Percentiles rank a stretch among this genome's conserved stretches.
Conservation (phyloP, 1,284 basidiomycete genomes). For the Sanghuangporus baumii region DNA sequence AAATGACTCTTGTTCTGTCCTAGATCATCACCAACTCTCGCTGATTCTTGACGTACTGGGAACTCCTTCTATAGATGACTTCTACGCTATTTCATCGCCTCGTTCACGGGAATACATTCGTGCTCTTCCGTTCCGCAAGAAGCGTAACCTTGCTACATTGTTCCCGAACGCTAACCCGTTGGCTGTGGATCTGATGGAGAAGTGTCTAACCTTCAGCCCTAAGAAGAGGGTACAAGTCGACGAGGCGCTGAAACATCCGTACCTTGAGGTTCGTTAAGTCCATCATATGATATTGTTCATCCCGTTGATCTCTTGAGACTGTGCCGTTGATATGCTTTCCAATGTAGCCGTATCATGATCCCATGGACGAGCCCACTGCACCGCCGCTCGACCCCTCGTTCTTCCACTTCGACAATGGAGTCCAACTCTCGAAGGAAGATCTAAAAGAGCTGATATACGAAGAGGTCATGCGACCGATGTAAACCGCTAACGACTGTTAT, state of each 20-base stretch:
- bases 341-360: slow-evolving; percentile 79
- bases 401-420: slow-evolving; percentile 83
- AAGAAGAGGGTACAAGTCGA: slow-evolving; percentile 86
- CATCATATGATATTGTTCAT: not conserved
- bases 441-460: slow-evolving; percentile 42
- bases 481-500: not conserved
- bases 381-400: slow-evolving; percentile 79
- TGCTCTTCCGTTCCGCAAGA: slow-evolving; percentile 87
- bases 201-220: slow-evolving; percentile 89
- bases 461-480: slow-evolving; percentile 23
- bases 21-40: slow-evolving; percentile 90
- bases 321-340: slow-evolving; percentile 8
- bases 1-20: slow-evolving; percentile 1
- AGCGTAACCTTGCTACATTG: slow-evolving; percentile 68
- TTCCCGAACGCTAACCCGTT: slow-evolving; percentile 82
- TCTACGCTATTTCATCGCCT: slow-evolving; percentile 84
- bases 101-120: slow-evolving; percentile 90
- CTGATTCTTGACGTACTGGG: slow-evolving; percentile 82
- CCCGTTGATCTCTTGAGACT: not conserved
- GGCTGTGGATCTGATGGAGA: slow-evolving; percentile 88
- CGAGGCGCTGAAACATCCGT: slow-evolving; percentile 89
- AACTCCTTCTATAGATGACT: slow-evolving; percentile 89
- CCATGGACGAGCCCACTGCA: slow-evolving; percentile 81
- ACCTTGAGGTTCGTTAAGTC: slow-evolving; percentile 61
- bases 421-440: slow-evolving; percentile 60